Conservation (phyloP, 176 grass and related monocot species). For the Aegilops speltoides region DNA sequence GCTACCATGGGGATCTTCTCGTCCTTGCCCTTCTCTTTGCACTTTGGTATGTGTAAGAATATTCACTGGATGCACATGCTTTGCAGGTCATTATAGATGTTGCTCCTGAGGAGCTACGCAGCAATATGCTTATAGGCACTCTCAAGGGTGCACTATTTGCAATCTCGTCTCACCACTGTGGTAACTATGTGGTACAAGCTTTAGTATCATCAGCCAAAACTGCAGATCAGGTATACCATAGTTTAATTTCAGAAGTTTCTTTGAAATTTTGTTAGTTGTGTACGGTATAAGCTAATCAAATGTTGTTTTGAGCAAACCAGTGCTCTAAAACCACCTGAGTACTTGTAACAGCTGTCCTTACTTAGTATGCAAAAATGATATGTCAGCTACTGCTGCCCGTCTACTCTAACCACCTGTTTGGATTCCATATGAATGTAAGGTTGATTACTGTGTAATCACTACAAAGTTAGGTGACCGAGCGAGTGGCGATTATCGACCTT, state of each 20-base stretch:
- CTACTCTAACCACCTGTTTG: neutral
- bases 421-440: neutral
- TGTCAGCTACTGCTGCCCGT: neutral
- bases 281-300: neutral
- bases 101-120: constrained; percentile 71
- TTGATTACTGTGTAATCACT: neutral
- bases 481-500: neutral
- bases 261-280: constrained; percentile 6
- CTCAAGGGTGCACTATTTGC: constrained; percentile 71
- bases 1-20: neutral
- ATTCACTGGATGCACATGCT: constrained; percentile 26
- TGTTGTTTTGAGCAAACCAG: constrained; percentile 1
- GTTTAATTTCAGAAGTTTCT: neutral
- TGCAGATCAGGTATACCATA: constrained; percentile 63
- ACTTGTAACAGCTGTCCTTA: neutral
- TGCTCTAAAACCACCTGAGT: neutral
- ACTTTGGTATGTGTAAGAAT: neutral
- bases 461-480: neutral
- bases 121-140: constrained; percentile 57
- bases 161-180: constrained; percentile 83
- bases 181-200: constrained; percentile 93
- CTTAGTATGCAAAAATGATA: neutral
- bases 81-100: constrained; percentile 90
- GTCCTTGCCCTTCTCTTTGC: neutral
- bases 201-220: constrained; percentile 86